Conservation (phyloP, 257 asterid species). For the Parsonsia alboflavescens region DNA sequence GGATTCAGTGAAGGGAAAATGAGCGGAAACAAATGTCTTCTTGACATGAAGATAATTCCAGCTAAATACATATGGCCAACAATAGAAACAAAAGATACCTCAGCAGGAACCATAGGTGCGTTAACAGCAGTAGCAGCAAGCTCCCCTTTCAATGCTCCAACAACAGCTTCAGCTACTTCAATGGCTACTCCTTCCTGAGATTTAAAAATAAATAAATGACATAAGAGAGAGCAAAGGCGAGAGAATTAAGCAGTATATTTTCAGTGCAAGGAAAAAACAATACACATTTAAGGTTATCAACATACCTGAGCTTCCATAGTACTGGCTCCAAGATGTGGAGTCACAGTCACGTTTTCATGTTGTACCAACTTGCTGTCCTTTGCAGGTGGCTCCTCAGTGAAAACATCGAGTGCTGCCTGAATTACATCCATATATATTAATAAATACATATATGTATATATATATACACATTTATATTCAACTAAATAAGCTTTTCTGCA, state of each 20-base stretch:
- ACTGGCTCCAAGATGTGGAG: slow-evolving; percentile 99
- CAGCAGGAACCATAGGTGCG: slow-evolving; percentile 96
- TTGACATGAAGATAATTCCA: not conserved
- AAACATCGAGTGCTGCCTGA: slow-evolving; percentile 99
- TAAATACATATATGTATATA: not conserved
- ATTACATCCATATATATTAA: slow-evolving; percentile 3
- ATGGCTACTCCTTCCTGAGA: slow-evolving; percentile 93
- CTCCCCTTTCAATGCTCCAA: slow-evolving; percentile 92
- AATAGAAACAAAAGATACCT: slow-evolving; percentile 38
- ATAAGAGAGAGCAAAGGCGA: not conserved
- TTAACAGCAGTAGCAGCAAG: slow-evolving; percentile 96
- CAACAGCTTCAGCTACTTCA: slow-evolving; percentile 97
- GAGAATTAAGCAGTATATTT: too few relatives aligned
- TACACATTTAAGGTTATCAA: not conserved
- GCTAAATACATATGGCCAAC: not conserved
- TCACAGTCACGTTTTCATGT: slow-evolving; percentile 68
- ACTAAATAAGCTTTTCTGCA: not conserved
- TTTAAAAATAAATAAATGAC: not conserved
- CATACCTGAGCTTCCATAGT: slow-evolving; percentile 96
- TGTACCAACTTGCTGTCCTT: slow-evolving; percentile 77
- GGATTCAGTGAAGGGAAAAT: not conserved
- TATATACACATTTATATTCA: not conserved
- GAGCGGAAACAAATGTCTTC: not conserved
- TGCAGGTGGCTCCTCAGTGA: slow-evolving; percentile 87
- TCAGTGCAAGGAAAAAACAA: not conserved